Base-by-base conservation (phyloP, 148 eudicot genomes). In the Camellia sinensis region DNA sequence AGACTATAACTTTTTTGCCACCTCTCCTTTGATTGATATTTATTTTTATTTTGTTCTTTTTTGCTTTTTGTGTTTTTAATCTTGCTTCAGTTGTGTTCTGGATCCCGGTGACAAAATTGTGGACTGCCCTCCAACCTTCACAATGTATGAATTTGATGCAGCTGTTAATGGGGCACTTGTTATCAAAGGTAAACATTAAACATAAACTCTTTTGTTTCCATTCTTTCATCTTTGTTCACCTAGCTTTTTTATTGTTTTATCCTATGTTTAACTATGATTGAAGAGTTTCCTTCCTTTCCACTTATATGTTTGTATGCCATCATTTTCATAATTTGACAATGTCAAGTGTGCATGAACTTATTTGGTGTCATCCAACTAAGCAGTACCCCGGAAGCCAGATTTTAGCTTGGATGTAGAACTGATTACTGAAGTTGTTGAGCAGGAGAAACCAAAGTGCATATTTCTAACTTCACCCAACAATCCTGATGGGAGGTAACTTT, bases 61-160 rank as follows among this genome's bases (percentile, higher is more conserved):
- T 76, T 67, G 78, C 19, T 56, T 82, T 14, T 71, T 67, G 14
- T 71, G 71, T 79, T 84, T 79, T 73, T 85, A 67, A 52, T 76
- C 82, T 77, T 84, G 78, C 86, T 85, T 80, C 94, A 96, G 99
- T 66, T 96, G 99, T 84, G 97, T 96, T 76, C 87, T 96, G 84
- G 97, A 92, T 79, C 98, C 98, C 60, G 99, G 99, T 79, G 98
- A 93, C 80, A 93, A 90, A 82, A 93, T 96, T 82, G 91, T 96
- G 72, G 98, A 96, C 85, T 96, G 97, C 84, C 99, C 99, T 15
- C 99, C 98, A 10, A 96, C 99, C 18, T 96, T 96, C 85, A 92
- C 98, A 40, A 96, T 96, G 99, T 96, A 96, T 80, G 99, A 90
- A 82, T 93, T 96, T 86, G 99, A 96, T 87, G 98, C 99, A 48